Evolutionary conservation across 202 grass and related monocot genomes (phyloP).

Genomic region (Setaria viridis): DNA sequence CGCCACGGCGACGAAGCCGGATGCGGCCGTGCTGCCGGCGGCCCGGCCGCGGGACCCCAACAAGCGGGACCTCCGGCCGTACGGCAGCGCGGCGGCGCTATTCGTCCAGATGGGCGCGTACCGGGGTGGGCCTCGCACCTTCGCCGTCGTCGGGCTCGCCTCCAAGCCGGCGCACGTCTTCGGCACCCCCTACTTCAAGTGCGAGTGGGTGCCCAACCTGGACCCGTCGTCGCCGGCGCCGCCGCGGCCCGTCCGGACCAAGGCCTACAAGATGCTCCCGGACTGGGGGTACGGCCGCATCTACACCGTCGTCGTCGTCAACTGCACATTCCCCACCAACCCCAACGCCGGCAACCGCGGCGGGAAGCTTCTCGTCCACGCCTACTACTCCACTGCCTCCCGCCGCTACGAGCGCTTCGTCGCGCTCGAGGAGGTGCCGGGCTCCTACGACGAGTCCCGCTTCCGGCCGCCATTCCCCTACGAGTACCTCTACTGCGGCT

Average conservation of each 20-base stretch:
- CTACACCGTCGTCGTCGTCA: conserved; percentile 86
- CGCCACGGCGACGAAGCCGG: conserved; percentile 14
- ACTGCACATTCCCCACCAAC: conserved; percentile 82
- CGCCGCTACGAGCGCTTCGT: conserved; percentile 81
- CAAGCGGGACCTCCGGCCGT: conserved; percentile 69
- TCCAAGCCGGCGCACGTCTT: conserved; percentile 88
- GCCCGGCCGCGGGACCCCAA: conserved; percentile 54
- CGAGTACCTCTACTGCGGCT: conserved; percentile 92
- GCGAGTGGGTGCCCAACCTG: conserved; percentile 74
- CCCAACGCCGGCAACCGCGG: conserved; percentile 75
- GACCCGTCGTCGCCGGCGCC: conserved; percentile 18
- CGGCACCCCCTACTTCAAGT: conserved; percentile 82
- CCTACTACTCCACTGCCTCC: conserved; percentile 81
- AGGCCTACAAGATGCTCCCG: conserved; percentile 92
- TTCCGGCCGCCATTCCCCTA: conserved; percentile 70
- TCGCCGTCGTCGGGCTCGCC: conserved; percentile 77
- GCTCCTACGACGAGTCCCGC: conserved; percentile 67
- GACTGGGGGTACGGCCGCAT: conserved; percentile 96
- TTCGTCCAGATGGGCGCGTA: conserved; percentile 96
- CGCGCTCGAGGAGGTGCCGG: conserved; percentile 68
- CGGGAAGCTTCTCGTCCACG: conserved; percentile 73
- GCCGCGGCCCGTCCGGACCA: conserved; percentile 57
- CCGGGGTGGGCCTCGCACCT: conserved; percentile 79
- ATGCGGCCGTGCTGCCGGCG: conserved; percentile 1
- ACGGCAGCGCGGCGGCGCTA: conserved; percentile 77